Percentiles rank a stretch among this genome's conserved stretches.
These are phyloP conservation scores for Colletotrichum melonis DNA, from an alignment of 2,329 filamentous ascomycete species.

Conservation along the genomic window DNA sequence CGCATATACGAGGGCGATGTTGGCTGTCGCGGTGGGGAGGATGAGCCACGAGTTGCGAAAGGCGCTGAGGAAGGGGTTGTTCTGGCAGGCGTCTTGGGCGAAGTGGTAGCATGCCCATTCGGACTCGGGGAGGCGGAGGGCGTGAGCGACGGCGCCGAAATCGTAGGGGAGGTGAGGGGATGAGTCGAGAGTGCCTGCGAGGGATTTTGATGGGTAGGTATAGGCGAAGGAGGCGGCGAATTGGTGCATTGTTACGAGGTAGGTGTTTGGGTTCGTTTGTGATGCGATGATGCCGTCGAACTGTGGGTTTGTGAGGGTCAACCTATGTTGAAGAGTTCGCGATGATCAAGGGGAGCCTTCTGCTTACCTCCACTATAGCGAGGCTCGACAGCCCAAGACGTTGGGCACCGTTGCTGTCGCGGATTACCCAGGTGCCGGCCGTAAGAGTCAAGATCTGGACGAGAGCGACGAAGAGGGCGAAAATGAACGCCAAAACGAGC, in stretches of 20 bases:
- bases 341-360: too few species aligned
- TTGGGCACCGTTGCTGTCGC: not conserved
- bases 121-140: conserved; percentile 3
- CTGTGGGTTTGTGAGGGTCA: not conserved
- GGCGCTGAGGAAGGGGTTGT: conserved; percentile 24
- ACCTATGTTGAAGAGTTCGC: too few species aligned
- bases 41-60: conserved; percentile 7
- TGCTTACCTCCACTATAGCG: conserved; percentile 17
- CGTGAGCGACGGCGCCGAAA: conserved; percentile 24
- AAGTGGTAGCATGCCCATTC: conserved; percentile 30
- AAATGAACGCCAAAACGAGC: not conserved
- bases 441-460: conserved; percentile 20
- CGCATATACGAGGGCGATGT: not conserved
- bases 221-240: conserved; percentile 32
- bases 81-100: conserved; percentile 12
- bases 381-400: conserved; percentile 17
- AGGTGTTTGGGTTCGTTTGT: not conserved
- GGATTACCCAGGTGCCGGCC: conserved; percentile 24
- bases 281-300: conserved; percentile 33
- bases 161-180: conserved; percentile 20
- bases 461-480: not conserved
- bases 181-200: conserved; percentile 10
- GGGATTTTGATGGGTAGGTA: conserved; percentile 23
- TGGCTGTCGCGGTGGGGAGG: not conserved
- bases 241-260: conserved; percentile 30